Percentiles rank a stretch among this genome's conserved stretches.
phyloP scores from a whole-genome alignment of 2,329 filamentous ascomycete species.

The Penicillium glabrum region DNA sequence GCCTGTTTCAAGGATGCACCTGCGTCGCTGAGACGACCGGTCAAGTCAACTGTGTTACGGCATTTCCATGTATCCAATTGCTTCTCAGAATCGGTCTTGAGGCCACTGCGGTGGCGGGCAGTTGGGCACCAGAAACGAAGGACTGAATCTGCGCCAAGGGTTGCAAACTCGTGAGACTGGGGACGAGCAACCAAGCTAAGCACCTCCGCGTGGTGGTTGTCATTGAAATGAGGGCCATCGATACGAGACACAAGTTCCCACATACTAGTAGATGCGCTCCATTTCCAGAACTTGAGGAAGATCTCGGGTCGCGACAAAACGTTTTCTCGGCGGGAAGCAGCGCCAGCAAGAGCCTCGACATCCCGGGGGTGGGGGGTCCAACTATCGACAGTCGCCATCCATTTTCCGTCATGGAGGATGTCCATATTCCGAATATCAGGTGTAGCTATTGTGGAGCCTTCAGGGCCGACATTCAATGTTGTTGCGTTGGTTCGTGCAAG shows the following conservation, averaged over 20 bases:
- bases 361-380: conserved; percentile 78
- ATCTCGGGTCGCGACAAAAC: conserved; percentile 56
- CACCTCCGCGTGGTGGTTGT: conserved; percentile 56
- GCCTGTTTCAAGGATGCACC: conserved; percentile 53
- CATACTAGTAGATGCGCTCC: conserved; percentile 52
- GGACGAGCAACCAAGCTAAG: conserved; percentile 74
- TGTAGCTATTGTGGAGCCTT: conserved; percentile 70
- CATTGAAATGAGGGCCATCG: conserved; percentile 73
- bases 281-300: conserved; percentile 88
- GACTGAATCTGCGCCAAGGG: conserved; percentile 75
- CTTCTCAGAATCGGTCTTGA: conserved; percentile 48
- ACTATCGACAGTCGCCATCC: conserved; percentile 89
- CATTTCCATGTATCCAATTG: conserved; percentile 74
- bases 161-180: conserved; percentile 70
- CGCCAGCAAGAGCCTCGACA: conserved; percentile 55
- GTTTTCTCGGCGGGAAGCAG: conserved; percentile 43
- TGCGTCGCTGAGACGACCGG: conserved; percentile 35
- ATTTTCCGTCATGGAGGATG: conserved; percentile 77
- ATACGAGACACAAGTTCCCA: conserved; percentile 82
- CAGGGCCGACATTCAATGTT: conserved; percentile 71
- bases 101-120: conserved; percentile 66
- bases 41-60: conserved; percentile 53
- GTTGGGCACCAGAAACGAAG: conserved; percentile 81
- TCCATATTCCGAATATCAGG: conserved; percentile 74
- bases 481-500: conserved; percentile 85